phyloP scores from a whole-genome alignment of 1,284 basidiomycete genomes.

The Golubevia pallescens region DNA sequence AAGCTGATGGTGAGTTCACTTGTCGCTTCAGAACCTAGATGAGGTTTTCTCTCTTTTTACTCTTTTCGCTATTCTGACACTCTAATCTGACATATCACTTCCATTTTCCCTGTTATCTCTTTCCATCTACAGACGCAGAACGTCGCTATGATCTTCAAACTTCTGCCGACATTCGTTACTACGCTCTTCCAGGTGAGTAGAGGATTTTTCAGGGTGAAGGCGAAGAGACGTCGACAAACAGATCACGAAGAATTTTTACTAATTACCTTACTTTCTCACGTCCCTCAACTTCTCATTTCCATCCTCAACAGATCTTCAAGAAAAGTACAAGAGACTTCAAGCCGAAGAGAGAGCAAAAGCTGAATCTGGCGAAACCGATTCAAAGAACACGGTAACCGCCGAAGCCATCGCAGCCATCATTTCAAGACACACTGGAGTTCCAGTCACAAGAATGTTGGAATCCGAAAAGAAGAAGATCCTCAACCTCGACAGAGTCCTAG shows the following conservation, averaged over 20 bases:
- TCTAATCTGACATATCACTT: not conserved
- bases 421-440: slow-evolving; percentile 60
- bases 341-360: slow-evolving; percentile 40
- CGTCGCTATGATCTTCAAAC: slow-evolving; percentile 43
- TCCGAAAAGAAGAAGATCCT: slow-evolving; percentile 59
- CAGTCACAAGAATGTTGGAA: slow-evolving; percentile 59
- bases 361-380: slow-evolving; percentile 42
- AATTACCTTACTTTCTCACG: not conserved
- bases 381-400: slow-evolving; percentile 46
- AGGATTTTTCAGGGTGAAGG: not conserved
- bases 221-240: not conserved
- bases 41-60: not conserved
- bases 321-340: slow-evolving; percentile 47
- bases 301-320: slow-evolving; percentile 33
- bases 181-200: slow-evolving; percentile 76
- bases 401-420: slow-evolving; percentile 58
- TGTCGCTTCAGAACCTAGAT: no score
- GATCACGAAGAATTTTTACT: not conserved
- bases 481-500: slow-evolving; percentile 46
- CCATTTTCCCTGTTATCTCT: not conserved
- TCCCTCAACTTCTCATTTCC: no score
- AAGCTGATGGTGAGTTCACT: slow-evolving; percentile 75
- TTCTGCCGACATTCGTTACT: slow-evolving; percentile 84
- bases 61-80: slow-evolving; percentile 5
- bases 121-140: not conserved